Evolutionary conservation across 2,329 filamentous ascomycete species (phyloP).

Genomic region (Hypoxylon sp.): DNA sequence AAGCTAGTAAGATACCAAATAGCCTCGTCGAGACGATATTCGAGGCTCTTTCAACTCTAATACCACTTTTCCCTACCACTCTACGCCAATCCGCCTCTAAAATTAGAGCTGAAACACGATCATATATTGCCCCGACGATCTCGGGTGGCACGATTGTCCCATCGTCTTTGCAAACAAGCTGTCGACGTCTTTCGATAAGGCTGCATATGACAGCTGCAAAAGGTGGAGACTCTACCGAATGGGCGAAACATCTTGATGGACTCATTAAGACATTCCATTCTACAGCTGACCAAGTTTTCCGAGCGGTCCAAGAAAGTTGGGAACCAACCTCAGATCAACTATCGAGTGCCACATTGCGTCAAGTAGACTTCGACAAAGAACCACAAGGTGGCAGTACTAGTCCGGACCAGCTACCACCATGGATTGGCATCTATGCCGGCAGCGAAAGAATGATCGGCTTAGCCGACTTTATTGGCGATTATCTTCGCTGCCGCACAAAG

Average conservation of each 20-base stretch:
- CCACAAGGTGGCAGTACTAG: conserved; percentile 64
- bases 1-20: conserved; percentile 59
- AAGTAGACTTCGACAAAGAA: conserved; percentile 63
- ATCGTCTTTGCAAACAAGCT: conserved; percentile 67
- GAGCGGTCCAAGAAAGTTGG: conserved; percentile 86
- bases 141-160: conserved; percentile 67
- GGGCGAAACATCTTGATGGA: conserved; percentile 76
- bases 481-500: conserved; percentile 75
- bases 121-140: conserved; percentile 75
- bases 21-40: conserved; percentile 77
- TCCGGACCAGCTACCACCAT: conserved; percentile 72
- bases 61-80: conserved; percentile 86
- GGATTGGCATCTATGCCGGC: conserved; percentile 83
- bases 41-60: conserved; percentile 77
- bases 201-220: conserved; percentile 87
- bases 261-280: conserved; percentile 76
- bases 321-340: conserved; percentile 73
- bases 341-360: conserved; percentile 61
- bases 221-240: conserved; percentile 82
- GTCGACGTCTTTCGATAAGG: conserved; percentile 77
- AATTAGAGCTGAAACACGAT: conserved; percentile 72
- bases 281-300: conserved; percentile 82
- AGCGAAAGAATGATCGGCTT: conserved; percentile 77
- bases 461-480: conserved; percentile 74
- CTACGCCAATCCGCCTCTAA: conserved; percentile 83